These are phyloP conservation scores for Dysphania ambrosioides DNA, from an alignment of 148 eudicot species.

Conservation along the genomic window DNA sequence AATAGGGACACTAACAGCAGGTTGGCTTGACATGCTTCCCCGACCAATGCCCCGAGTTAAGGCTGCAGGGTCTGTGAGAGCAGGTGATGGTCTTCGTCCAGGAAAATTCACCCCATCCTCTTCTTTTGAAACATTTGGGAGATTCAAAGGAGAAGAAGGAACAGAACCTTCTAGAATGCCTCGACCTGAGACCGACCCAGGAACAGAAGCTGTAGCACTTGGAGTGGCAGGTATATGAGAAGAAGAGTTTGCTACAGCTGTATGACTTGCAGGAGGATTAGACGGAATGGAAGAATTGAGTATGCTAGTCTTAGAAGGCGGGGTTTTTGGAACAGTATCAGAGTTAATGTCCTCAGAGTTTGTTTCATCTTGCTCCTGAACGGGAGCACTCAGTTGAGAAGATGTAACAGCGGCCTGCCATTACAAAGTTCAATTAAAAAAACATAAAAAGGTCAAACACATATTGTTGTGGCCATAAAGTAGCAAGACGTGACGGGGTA, in stretches of 20 bases:
- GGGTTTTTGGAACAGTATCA: constrained; percentile 67
- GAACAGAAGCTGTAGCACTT: constrained; percentile 40
- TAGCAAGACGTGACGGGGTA: not conserved
- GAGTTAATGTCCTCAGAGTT: constrained; percentile 51
- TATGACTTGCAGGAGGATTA: constrained; percentile 50
- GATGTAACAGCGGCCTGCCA: constrained; percentile 45
- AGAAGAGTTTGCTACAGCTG: constrained; percentile 33
- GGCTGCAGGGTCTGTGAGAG: constrained; percentile 52
- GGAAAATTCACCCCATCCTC: constrained; percentile 60
- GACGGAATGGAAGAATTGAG: constrained; percentile 52
- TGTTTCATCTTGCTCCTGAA: constrained; percentile 70
- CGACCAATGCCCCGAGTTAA: constrained; percentile 54
- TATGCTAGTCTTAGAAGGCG: constrained; percentile 59
- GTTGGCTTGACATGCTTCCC: constrained; percentile 55
- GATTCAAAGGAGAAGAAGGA: constrained; percentile 46
- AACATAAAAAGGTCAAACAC: not conserved
- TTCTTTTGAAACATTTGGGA: constrained; percentile 55
- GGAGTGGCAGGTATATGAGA: constrained; percentile 33
- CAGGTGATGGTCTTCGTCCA: constrained; percentile 63
- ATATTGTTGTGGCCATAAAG: constrained; percentile 1
- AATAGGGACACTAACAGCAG: constrained; percentile 41
- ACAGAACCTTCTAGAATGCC: constrained; percentile 40
- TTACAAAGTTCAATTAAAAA: constrained; percentile 5
- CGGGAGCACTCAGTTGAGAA: constrained; percentile 48
- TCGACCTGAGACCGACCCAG: constrained; percentile 38